Conservation (phyloP, 2,329 filamentous ascomycete species). For the Cladophialophora immunda region DNA sequence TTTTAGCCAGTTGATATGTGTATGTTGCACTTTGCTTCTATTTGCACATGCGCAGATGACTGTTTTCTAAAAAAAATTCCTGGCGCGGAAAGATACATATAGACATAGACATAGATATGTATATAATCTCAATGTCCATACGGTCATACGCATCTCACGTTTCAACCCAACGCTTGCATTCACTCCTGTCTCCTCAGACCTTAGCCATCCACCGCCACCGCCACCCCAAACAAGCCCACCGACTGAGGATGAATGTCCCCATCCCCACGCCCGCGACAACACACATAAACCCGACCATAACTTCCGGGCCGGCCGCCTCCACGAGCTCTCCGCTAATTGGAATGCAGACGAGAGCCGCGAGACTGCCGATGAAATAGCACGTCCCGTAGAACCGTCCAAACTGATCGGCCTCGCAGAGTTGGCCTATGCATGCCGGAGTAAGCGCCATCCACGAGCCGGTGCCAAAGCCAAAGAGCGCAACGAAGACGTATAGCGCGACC, state of each 20-base stretch:
- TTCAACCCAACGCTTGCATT: neutral
- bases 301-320: conserved; percentile 54
- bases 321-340: conserved; percentile 58
- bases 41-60: neutral
- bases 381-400: conserved; percentile 60
- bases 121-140: neutral
- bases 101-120: neutral
- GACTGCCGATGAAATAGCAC: conserved; percentile 57
- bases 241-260: conserved; percentile 43
- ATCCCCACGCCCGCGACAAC: conserved; percentile 51
- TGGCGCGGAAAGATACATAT: neutral
- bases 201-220: conserved; percentile 51
- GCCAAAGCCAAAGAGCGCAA: conserved; percentile 59
- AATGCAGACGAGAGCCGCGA: conserved; percentile 56
- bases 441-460: conserved; percentile 56
- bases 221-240: conserved; percentile 51
- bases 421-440: conserved; percentile 55
- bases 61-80: neutral
- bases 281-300: conserved; percentile 58
- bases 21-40: neutral
- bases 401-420: conserved; percentile 57
- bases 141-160: neutral
- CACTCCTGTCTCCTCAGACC: conserved; percentile 37
- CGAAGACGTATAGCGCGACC: conserved; percentile 54
- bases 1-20: neutral